Conservation (phyloP, 2,329 filamentous ascomycete species). For the Hirsutella minnesotensis region DNA sequence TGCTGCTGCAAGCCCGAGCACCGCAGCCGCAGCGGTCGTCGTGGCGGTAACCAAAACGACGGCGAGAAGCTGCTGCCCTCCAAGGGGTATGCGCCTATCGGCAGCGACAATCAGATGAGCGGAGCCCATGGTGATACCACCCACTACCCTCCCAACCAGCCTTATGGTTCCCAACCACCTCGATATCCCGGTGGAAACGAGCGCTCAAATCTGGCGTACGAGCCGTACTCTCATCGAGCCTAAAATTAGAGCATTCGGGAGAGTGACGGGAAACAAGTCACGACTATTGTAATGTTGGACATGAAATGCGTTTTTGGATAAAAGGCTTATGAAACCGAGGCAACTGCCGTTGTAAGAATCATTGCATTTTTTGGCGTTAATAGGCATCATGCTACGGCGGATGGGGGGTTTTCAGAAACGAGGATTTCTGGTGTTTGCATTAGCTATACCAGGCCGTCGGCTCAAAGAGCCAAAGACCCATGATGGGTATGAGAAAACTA, state of each 20-base stretch:
- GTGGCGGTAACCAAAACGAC: conserved; percentile 21
- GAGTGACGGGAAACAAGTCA: too few relatives aligned
- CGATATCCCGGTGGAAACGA: conserved; percentile 27
- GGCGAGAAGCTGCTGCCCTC: conserved; percentile 40
- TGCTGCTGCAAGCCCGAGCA: conserved; percentile 69
- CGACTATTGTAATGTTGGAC: too few relatives aligned
- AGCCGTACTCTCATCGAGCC: conserved; percentile 49
- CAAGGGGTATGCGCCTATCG: conserved; percentile 26
- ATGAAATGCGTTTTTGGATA: too few relatives aligned
- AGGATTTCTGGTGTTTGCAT: too few relatives aligned
- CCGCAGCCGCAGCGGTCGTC: conserved; percentile 15
- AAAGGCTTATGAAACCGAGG: too few relatives aligned
- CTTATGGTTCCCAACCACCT: conserved; percentile 15
- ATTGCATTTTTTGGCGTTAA: too few relatives aligned
- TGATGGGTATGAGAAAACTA: too few relatives aligned
- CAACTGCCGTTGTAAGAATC: too few relatives aligned
- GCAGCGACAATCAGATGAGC: conserved; percentile 22
- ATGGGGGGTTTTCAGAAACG: too few relatives aligned
- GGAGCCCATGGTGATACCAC: conserved; percentile 26
- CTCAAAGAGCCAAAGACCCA: too few relatives aligned
- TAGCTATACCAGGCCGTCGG: too few relatives aligned
- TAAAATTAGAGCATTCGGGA: conserved; percentile 19
- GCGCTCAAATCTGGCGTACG: conserved; percentile 45
- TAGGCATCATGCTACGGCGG: too few relatives aligned
- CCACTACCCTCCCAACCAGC: conserved; percentile 2